phyloP scores from a whole-genome alignment of 768 basidiomycete genomes.

The Trichaptum fuscoviolaceum region DNA sequence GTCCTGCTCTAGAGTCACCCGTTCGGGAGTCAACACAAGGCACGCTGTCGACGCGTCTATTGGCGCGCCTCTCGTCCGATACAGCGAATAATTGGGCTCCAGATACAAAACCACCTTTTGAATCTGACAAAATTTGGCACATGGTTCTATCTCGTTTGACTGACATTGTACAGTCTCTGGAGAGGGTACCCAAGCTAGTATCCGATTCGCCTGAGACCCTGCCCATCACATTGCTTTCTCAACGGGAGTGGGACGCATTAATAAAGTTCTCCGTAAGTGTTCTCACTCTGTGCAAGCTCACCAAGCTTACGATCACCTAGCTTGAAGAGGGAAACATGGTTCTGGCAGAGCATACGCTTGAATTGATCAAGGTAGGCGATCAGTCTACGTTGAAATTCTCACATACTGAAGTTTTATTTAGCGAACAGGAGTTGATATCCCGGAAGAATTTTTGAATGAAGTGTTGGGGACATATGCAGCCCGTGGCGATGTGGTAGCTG shows the following conservation, averaged over 20 bases:
- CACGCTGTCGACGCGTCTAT: not conserved
- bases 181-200: not conserved
- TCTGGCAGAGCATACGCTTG: conserved; percentile 41
- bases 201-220: not conserved
- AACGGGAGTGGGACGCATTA: conserved; percentile 50
- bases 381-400: not conserved
- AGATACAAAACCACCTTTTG: not conserved
- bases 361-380: conserved; percentile 44
- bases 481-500: conserved; percentile 36
- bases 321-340: conserved; percentile 44
- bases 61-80: not conserved
- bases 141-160: not conserved
- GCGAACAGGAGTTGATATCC: conserved; percentile 37
- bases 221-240: conserved; percentile 42
- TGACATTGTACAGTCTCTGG: not conserved
- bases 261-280: conserved; percentile 44
- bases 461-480: conserved; percentile 47
- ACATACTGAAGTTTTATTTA: conserved; percentile 21
- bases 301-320: not conserved
- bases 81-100: not conserved
- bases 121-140: conserved; percentile 2
- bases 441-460: conserved; percentile 39
- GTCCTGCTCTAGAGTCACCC: not conserved
- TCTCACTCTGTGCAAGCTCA: not conserved
- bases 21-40: not conserved